Base-by-base conservation (phyloP, 257 asterid genomes). In the Lithospermum erythrorhizon region DNA sequence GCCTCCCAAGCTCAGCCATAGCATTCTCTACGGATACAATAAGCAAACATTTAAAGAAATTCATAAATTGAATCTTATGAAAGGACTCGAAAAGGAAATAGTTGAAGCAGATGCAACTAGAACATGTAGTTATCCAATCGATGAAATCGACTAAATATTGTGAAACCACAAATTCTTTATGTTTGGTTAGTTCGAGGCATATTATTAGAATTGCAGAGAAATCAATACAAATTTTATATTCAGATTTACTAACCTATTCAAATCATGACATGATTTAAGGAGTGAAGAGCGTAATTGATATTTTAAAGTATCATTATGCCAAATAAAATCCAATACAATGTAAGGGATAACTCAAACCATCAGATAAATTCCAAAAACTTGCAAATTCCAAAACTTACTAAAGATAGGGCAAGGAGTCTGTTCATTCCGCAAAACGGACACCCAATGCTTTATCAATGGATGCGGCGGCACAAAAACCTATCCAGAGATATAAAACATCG, bases 1-100 rank as follows among this genome's bases (percentile, higher is more conserved):
- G 73, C 77, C 99, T 93, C 68, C 99, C 99, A 21, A 93, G 93
- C 87, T 93, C 99, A 57, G 99, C 97, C 95, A 93, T 83, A 45
- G 99, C 97, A 78, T 70, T 86, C 72, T 70, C 99, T 93, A 61
- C 55, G 52, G 65, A 55, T 52, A 73, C 19, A 48, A 62, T 19
- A 72, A 57, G 49, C 30, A 19, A 22, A 21, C 32, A 21, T 17
- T 53, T 17, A 7, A 6, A 41, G 16, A 41, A 0, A 41, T 41
- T 13, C 18, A 41, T 11, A 41, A 41, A 41, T 14, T 13, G 4
- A 41, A 41, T 41, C 17, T 3, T 41, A 41, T 11, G 4, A 18
- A 41, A 41, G 14, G 49, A 11, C 11, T 11, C 49, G 4, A 13
- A 0, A 41, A 41, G 49, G 17, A 41, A 41, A 41, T 14, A 41